Base-by-base conservation (phyloP, 495 filamentous ascomycete genomes). In the Evansstolkia leycettana region DNA sequence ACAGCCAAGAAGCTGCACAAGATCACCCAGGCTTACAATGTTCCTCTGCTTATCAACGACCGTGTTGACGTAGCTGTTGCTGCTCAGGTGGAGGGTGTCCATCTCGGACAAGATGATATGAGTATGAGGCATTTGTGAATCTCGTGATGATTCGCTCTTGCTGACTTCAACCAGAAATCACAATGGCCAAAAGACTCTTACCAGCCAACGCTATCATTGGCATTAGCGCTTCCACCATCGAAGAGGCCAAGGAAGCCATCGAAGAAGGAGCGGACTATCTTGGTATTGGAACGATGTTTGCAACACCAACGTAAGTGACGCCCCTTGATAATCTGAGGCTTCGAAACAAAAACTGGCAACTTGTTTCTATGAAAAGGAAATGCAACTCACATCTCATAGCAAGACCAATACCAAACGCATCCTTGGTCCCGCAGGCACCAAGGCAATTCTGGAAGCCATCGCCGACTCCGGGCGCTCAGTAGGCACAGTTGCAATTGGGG, bases 81-180 rank as follows among this genome's bases (percentile, higher is more conserved):
- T 11, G 72, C 83, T 28, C 81, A 76, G 5, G 87, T 79, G 26
- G 89, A 94, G 52, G 90, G 90, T 29, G 82, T 94, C 10, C 89
- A 98, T 55, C 69, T 98, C 27, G 89, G 90, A 19, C 89, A 94
- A 57, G 85, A 94, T 71, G 89, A 98, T 58, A 78, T 94, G 65
- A 70, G 83, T 86, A 56, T 36, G 70, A 52, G 17, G 14, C 34
- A 20, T 3, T 31, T 24, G 17, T 28, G 14, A 35, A 5, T 6
- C 11, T 29, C 28, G 28, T n/a, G n/a, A 26, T n/a, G 7, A 15
- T 5, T 15, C 11, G 4, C 4, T n/a, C 10, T n/a, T 29, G 28
- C 17, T 19, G 20, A 30, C 25, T 32, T n/a, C 31, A 12, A 23
- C 46, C 37, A 80, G 76, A 75, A 37, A 55, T 88, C 28, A 48